Evolutionary conservation across 2,329 filamentous ascomycete genomes (phyloP).

Genomic region (Calonectria pseudoturangicola): DNA sequence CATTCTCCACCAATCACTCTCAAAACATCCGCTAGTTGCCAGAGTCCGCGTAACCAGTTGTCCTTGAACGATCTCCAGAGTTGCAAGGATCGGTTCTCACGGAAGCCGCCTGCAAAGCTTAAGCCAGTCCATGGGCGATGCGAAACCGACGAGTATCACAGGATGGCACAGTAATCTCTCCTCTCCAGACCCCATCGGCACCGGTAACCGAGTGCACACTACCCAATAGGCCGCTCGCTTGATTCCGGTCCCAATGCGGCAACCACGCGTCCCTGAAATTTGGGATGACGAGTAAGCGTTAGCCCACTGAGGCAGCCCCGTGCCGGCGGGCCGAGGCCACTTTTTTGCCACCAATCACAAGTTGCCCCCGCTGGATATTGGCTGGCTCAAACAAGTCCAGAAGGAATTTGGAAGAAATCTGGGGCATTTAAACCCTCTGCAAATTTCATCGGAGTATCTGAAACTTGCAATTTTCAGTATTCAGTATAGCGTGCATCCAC

Average conservation of each 20-base stretch:
- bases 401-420: not conserved
- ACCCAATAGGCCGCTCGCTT: not conserved
- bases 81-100: constrained; percentile 7
- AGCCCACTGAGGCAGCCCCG: constrained; percentile 5
- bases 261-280: constrained; percentile 19
- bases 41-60: not conserved
- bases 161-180: not conserved
- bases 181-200: not conserved
- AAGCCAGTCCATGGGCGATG: not conserved
- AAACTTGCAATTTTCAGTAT: not conserved
- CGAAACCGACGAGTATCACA: not conserved
- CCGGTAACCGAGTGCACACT: not conserved
- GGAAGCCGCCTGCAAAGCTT: constrained; percentile 10
- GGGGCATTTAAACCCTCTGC: not conserved
- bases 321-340: constrained; percentile 19
- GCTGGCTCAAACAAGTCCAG: too few species aligned
- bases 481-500: too few species aligned
- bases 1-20: constrained; percentile 12
- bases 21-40: not conserved
- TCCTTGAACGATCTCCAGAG: not conserved
- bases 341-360: constrained; percentile 9
- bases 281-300: not conserved
- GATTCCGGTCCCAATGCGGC: constrained; percentile 12
- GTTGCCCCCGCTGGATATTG: not conserved
- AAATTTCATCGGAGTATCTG: not conserved